phyloP scores from a whole-genome alignment of 331 rosid species.

The Quercus phellos region DNA sequence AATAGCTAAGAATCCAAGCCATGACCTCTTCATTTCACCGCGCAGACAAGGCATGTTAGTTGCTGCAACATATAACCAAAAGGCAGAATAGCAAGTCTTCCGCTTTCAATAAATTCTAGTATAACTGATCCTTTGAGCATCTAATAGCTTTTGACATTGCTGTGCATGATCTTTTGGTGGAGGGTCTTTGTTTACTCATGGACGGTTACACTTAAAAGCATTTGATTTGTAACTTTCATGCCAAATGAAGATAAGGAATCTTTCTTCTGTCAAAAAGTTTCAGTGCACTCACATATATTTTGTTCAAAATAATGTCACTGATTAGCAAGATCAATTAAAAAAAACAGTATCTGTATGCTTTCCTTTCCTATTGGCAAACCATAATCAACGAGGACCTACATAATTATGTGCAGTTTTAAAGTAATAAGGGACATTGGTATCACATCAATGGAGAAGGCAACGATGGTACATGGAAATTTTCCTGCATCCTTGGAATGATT shows the following conservation, averaged over 20 bases:
- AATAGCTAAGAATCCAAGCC: conserved; percentile 40
- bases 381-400: conserved; percentile 2
- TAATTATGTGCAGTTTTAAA: conserved; percentile 14
- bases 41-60: conserved; percentile 24
- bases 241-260: conserved; percentile 38
- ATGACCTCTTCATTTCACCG: conserved; percentile 12
- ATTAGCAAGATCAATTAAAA: background rate
- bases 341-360: background rate
- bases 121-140: conserved; percentile 25
- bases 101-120: conserved; percentile 29
- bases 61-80: conserved; percentile 17
- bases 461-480: conserved; percentile 21
- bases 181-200: conserved; percentile 34
- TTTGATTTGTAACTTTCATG: conserved; percentile 18
- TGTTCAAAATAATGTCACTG: conserved; percentile 1
- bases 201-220: conserved; percentile 34
- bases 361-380: conserved; percentile 11
- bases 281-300: conserved; percentile 15
- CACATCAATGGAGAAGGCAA: conserved; percentile 26
- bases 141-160: conserved; percentile 32
- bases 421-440: conserved; percentile 28
- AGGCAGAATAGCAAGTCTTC: conserved; percentile 28
- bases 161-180: conserved; percentile 26
- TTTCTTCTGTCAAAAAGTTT: conserved; percentile 33
- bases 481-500: conserved; percentile 17